Conservation (phyloP, 306 rosid species). For the Medicago arabica region DNA sequence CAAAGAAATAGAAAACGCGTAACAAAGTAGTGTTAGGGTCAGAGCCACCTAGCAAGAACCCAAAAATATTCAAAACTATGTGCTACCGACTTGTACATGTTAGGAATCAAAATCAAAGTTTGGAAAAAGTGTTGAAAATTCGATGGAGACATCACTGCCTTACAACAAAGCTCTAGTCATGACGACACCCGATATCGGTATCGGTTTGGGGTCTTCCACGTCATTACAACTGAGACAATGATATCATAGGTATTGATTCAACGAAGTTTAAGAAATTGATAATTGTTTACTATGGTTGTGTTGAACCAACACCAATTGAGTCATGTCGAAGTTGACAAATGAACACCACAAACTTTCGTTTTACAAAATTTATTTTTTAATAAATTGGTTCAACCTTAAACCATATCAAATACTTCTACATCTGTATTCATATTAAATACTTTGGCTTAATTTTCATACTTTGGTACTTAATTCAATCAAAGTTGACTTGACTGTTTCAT, state of each 20-base stretch:
- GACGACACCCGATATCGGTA: not conserved
- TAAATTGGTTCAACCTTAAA: not conserved
- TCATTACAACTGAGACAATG: too few species aligned
- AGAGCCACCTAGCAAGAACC: conserved; percentile 33
- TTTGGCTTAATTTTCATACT: not conserved
- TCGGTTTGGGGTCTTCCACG: not conserved
- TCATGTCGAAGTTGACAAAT: too few species aligned
- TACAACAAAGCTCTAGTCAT: not conserved
- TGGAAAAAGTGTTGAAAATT: not conserved
- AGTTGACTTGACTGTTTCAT: not conserved
- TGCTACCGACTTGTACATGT: not conserved
- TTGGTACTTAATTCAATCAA: not conserved
- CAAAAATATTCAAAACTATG: conserved; percentile 22
- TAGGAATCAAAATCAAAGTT: conserved; percentile 39
- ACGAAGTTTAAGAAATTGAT: too few species aligned
- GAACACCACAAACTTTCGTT: too few species aligned
- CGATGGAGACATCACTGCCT: conserved; percentile 6
- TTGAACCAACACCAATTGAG: too few species aligned
- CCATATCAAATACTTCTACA: too few species aligned
- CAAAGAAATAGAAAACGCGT: conserved; percentile 21
- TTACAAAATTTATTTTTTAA: too few species aligned
- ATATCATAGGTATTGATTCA: too few species aligned
- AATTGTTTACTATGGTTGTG: too few species aligned
- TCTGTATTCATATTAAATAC: not conserved
- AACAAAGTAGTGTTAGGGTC: conserved; percentile 27